Conservation (phyloP, 1,284 basidiomycete genomes). For the Xerocomus nothofagi region DNA sequence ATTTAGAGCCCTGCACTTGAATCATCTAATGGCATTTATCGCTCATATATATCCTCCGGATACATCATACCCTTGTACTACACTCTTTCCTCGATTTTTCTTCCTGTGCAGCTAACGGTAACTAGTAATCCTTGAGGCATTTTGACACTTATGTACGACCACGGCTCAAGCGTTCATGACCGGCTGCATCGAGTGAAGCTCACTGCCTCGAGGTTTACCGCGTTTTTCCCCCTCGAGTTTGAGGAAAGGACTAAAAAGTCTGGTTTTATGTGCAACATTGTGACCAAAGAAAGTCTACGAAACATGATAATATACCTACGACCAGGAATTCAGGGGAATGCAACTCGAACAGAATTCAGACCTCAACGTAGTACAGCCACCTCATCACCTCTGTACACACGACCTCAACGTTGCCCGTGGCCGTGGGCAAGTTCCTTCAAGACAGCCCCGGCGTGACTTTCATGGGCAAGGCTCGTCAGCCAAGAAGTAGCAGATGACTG, state of each 20-base stretch:
- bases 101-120: not conserved
- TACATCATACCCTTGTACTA: constrained; percentile 4
- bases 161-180: not conserved
- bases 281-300: not conserved
- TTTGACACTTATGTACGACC: not conserved
- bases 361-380: not conserved
- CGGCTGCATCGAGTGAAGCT: not conserved
- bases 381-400: not conserved
- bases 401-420: not conserved
- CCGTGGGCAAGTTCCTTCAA: constrained; percentile 19
- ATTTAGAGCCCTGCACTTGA: not conserved
- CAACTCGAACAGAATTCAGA: not conserved
- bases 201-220: not conserved
- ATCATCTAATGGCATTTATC: not conserved
- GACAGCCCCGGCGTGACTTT: constrained; percentile 24
- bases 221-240: not conserved
- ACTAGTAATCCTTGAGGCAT: no score
- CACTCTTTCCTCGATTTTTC: not conserved
- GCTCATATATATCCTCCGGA: not conserved
- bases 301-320: not conserved
- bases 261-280: not conserved
- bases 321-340: not conserved
- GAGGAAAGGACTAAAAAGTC: not conserved
- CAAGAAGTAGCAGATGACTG: constrained; percentile 26
- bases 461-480: constrained; percentile 27